A percentile compares a stretch with the other conserved stretches of the same genome.
Evolutionary conservation across 2,329 filamentous ascomycete species (phyloP).

Genomic region (Myriosclerotinia curreyana): DNA sequence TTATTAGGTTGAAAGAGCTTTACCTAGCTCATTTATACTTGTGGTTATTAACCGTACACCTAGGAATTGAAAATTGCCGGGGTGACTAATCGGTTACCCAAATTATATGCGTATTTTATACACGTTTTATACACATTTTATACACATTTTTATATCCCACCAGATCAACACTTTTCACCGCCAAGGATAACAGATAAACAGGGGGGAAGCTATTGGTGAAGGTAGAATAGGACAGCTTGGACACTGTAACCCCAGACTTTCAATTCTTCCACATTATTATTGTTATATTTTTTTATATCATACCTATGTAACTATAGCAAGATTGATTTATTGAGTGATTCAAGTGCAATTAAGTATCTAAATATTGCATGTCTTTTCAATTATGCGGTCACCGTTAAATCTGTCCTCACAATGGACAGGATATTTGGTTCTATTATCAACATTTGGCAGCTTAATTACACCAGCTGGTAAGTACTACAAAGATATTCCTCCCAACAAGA

Average conservation of each 20-base stretch:
- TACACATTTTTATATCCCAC: too few species aligned
- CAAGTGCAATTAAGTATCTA: conserved; percentile 1
- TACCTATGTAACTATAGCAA: too few species aligned
- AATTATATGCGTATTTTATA: conserved; percentile 7
- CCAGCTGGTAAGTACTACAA: conserved; percentile 56
- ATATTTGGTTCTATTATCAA: conserved; percentile 57
- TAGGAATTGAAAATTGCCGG: too few species aligned
- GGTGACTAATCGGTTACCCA: too few species aligned
- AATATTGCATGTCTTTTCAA: conserved; percentile 19
- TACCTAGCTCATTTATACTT: too few species aligned
- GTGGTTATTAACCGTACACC: too few species aligned
- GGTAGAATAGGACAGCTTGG: conserved; percentile 27
- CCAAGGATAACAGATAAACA: conserved; percentile 1
- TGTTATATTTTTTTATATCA: too few species aligned
- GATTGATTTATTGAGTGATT: too few species aligned
- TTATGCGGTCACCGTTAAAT: conserved; percentile 36
- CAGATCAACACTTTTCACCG: not conserved
- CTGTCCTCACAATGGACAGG: conserved; percentile 63
- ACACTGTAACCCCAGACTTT: conserved; percentile 20
- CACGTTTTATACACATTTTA: not conserved
- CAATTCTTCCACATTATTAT: conserved; percentile 5
- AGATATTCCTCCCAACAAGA: not conserved
- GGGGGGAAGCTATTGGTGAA: conserved; percentile 15
- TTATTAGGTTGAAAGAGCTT: too few species aligned
- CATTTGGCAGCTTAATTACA: conserved; percentile 58